Conservation (phyloP, 148 eudicot species). For the Rhododendron simsii region DNA sequence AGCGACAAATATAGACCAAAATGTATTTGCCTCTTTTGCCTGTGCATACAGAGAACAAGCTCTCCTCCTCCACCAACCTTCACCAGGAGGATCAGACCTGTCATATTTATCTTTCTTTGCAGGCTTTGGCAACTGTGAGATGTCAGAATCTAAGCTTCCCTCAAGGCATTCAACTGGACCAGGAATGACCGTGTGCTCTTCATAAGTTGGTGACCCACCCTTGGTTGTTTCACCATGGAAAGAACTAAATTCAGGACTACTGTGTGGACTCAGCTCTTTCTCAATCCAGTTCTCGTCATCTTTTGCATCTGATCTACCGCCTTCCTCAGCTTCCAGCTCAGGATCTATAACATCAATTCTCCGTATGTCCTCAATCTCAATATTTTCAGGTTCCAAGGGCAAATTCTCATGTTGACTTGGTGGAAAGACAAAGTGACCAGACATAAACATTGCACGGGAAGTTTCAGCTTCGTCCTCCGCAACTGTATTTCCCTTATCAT, state of each 20-base stretch:
- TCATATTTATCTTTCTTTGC: constrained; percentile 45
- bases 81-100: constrained; percentile 52
- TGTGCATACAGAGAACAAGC: constrained; percentile 58
- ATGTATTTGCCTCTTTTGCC: constrained; percentile 72
- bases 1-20: constrained; percentile 79
- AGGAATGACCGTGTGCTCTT: constrained; percentile 25
- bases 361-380: constrained; percentile 27
- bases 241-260: constrained; percentile 26
- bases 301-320: constrained; percentile 28
- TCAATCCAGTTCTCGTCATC: constrained; percentile 40
- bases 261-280: constrained; percentile 39
- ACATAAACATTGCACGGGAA: constrained; percentile 70
- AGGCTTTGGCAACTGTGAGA: constrained; percentile 20
- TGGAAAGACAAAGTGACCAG: constrained; percentile 87
- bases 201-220: constrained; percentile 21
- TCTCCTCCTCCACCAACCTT: constrained; percentile 84
- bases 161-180: constrained; percentile 39
- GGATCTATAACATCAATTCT: constrained; percentile 27
- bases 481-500: constrained; percentile 22
- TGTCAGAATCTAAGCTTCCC: constrained; percentile 27
- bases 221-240: constrained; percentile 21
- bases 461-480: constrained; percentile 45
- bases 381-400: constrained; percentile 52
- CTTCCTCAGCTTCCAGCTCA: constrained; percentile 27
- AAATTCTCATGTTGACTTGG: constrained; percentile 88